phyloP scores from a whole-genome alignment of 2,329 filamentous ascomycete genomes.

The Immersiporthe knoxdaviesiana region DNA sequence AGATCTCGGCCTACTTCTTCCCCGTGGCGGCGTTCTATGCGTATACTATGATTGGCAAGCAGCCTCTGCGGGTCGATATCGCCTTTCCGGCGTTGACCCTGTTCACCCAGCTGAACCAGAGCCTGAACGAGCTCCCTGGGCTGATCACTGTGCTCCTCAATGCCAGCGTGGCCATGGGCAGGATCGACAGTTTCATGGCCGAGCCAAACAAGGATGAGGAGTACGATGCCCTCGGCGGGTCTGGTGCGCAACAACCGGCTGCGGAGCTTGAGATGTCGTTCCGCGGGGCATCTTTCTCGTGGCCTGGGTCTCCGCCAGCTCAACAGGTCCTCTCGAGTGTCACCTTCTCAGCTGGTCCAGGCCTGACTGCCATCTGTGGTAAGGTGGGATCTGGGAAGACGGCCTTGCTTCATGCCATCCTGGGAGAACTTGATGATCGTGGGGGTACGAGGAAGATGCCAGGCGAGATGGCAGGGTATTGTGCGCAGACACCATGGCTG shows the following conservation, averaged over 20 bases:
- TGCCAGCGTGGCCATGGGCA: conserved; percentile 77
- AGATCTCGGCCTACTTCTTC: conserved; percentile 72
- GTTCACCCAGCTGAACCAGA: conserved; percentile 74
- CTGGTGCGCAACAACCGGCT: conserved; percentile 27
- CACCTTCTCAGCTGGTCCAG: conserved; percentile 49
- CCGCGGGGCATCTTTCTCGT: conserved; percentile 72
- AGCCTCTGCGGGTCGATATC: conserved; percentile 74
- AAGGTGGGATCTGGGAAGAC: conserved; percentile 66
- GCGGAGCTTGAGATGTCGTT: conserved; percentile 54
- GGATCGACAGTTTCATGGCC: conserved; percentile 84
- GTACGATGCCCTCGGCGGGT: conserved; percentile 37
- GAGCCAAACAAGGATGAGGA: conserved; percentile 75
- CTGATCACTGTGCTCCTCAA: conserved; percentile 79
- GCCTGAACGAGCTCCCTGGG: conserved; percentile 73
- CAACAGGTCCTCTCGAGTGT: conserved; percentile 55
- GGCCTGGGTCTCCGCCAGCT: conserved; percentile 65
- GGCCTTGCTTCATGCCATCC: conserved; percentile 60
- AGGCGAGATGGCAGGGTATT: conserved; percentile 56
- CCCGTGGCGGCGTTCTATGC: conserved; percentile 81
- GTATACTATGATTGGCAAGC: conserved; percentile 72
- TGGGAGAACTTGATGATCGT: conserved; percentile 69
- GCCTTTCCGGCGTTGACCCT: conserved; percentile 86
- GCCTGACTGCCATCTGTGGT: conserved; percentile 60
- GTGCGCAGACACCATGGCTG: conserved; percentile 66
- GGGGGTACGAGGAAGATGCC: conserved; percentile 53